These are phyloP conservation scores for Talaromyces stipitatus DNA, from an alignment of 495 filamentous ascomycete genomes.

Conservation along the genomic window DNA sequence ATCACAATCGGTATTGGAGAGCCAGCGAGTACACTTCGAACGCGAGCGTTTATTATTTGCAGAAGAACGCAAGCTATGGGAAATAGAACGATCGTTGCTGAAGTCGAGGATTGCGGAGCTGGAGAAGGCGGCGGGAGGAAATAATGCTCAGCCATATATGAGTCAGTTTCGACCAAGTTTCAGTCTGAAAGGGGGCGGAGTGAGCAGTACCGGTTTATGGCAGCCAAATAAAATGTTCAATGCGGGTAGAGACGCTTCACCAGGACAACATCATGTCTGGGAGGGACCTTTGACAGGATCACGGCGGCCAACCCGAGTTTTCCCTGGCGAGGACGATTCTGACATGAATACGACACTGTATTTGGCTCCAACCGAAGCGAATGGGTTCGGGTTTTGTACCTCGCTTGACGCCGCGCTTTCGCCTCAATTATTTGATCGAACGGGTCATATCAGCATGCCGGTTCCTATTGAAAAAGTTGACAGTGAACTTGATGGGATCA, in stretches of 20 bases:
- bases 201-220: not conserved
- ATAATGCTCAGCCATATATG: conserved; percentile 6
- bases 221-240: not conserved
- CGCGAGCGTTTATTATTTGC: conserved; percentile 31
- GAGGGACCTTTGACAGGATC: conserved; percentile 32
- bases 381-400: conserved; percentile 10
- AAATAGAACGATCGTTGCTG: conserved; percentile 30
- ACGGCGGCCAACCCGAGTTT: conserved; percentile 35
- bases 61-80: conserved; percentile 34
- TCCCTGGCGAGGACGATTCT: conserved; percentile 21
- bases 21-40: conserved; percentile 30
- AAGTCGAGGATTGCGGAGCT: conserved; percentile 32
- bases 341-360: conserved; percentile 14
- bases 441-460: conserved; percentile 17
- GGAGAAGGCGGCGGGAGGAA: conserved; percentile 20
- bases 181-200: not conserved
- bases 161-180: conserved; percentile 1
- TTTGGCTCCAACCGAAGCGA: conserved; percentile 8
- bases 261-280: conserved; percentile 23
- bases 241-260: not conserved
- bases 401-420: conserved; percentile 40
- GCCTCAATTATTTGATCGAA: conserved; percentile 22
- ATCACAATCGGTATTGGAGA: conserved; percentile 33
- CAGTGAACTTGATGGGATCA: conserved; percentile 40
- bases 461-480: conserved; percentile 43